Evolutionary conservation across 441 rosid genomes (phyloP), one percentile per base, ranked within the genome.

Genomic region (Corymbia calophylla): DNA sequence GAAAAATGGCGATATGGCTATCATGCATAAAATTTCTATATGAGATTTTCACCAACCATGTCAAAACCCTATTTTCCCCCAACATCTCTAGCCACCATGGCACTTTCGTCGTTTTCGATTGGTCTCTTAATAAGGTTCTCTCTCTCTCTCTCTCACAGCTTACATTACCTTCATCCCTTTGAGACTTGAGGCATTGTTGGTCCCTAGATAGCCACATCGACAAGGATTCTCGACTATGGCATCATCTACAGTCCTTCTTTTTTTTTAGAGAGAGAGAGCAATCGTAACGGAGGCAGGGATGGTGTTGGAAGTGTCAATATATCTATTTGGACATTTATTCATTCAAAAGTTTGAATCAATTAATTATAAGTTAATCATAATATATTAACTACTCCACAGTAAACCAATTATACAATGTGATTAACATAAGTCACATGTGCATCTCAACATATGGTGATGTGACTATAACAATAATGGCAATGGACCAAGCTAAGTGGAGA

Each of bases 351-450:
- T 17, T 17, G 4, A 68, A 68, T 1, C 2, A 68, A 8, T 68
- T 3, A 31, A 1, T 31, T 32, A 31, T 68, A 3, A 8, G 2
- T 4, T 2, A 68, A 17, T 7, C 17, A 8, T 4, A 0, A 2
- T 68, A 31, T 68, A 68, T 17, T 17, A 31, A 31, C 2, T 31
- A 21, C 5, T n/a, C 2, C 9, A 66, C 0, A 66, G 0, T 0
- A 31, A 2, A 8, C 2, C 0, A 16, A 66, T 66, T 15, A 66
- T 31, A 0, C 0, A 0, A n/a, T 8, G 11, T 0, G 0, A 0
- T 17, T 66, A 66, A 31, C 12, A 17, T 8, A 68, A 68, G 3
- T 17, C 10, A 31, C 3, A 17, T 0, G 4, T 68, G 23, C 7
- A 32, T 32, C 77, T 68, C 44, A 68, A 8, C 7, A 9, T 1